Percentiles rank a stretch among this genome's conserved stretches.
Evolutionary conservation across 1,284 basidiomycete species (phyloP).

Genomic region (Schizophyllum amplum): DNA sequence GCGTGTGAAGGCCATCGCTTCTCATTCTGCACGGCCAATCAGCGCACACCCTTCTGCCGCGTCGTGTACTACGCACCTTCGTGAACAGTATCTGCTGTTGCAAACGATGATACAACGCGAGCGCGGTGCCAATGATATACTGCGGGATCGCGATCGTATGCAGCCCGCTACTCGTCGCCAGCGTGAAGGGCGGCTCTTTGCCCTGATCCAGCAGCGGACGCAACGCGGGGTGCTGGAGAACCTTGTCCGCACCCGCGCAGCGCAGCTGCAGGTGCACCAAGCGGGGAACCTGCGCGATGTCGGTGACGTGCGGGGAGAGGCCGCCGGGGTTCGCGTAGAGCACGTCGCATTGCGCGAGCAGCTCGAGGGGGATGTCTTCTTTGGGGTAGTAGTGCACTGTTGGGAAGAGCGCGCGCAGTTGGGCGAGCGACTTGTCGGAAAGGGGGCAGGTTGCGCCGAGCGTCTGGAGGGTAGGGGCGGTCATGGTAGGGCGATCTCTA

Average conservation of each 20-base stretch:
- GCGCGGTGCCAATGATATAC: neutral
- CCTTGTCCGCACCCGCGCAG: neutral
- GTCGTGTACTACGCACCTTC: neutral
- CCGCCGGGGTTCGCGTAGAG: neutral
- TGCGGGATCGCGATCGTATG: neutral
- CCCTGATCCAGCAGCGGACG: neutral
- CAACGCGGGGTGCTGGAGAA: neutral
- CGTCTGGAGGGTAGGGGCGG: neutral
- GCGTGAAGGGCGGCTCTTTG: neutral
- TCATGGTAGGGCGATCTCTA: neutral
- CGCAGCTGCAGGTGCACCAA: neutral
- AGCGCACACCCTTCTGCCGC: too few species aligned
- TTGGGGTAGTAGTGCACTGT: neutral
- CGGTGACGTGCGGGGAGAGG: neutral
- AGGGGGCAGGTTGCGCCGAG: neutral
- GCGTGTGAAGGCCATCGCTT: neutral
- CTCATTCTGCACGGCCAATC: neutral
- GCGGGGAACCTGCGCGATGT: neutral
- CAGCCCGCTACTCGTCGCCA: neutral
- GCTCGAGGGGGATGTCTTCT: neutral
- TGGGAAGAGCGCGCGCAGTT: neutral
- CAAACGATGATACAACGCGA: neutral
- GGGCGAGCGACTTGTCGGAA: neutral
- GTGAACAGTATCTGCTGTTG: neutral
- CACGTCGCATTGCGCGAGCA: neutral